These are phyloP conservation scores for Aspergillus tanneri DNA, from an alignment of 2,329 filamentous ascomycete genomes.

Conservation along the genomic window DNA sequence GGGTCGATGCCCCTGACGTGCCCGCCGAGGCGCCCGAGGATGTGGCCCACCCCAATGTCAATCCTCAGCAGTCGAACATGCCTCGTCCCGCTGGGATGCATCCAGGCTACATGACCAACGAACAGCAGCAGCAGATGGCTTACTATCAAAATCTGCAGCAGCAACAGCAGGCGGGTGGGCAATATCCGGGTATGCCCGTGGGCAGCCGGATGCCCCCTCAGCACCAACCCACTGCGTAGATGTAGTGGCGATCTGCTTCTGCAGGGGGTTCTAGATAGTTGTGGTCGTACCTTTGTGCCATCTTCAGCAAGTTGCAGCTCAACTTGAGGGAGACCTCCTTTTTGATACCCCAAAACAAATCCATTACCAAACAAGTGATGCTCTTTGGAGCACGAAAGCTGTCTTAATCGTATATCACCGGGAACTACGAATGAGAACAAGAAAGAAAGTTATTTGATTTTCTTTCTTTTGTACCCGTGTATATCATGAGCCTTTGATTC, in stretches of 20 bases:
- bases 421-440: slow-evolving; percentile 10
- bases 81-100: slow-evolving; percentile 66
- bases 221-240: slow-evolving; percentile 73
- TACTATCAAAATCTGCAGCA: slow-evolving; percentile 81
- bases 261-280: slow-evolving; percentile 23
- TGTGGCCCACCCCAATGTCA: slow-evolving; percentile 71
- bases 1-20: slow-evolving; percentile 71
- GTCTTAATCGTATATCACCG: slow-evolving; percentile 19
- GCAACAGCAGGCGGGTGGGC: slow-evolving; percentile 64
- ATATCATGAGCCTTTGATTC: slow-evolving; percentile 18
- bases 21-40: slow-evolving; percentile 87
- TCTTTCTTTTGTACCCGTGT: slow-evolving; percentile 20
- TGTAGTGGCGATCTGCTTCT: slow-evolving; percentile 4
- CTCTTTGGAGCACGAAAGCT: slow-evolving; percentile 8
- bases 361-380: slow-evolving; percentile 27
- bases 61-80: slow-evolving; percentile 66
- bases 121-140: slow-evolving; percentile 71
- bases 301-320: slow-evolving; percentile 22
- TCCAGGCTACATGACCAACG: slow-evolving; percentile 66
- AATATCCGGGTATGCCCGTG: slow-evolving; percentile 72
- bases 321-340: slow-evolving; percentile 31
- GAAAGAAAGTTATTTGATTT: slow-evolving; percentile 5
- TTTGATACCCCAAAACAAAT: slow-evolving; percentile 38
- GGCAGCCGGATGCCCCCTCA: slow-evolving; percentile 78
- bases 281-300: slow-evolving; percentile 26